Base-by-base conservation (phyloP, 2,329 filamentous ascomycete species). In the Fonsecaea pugnacius region DNA sequence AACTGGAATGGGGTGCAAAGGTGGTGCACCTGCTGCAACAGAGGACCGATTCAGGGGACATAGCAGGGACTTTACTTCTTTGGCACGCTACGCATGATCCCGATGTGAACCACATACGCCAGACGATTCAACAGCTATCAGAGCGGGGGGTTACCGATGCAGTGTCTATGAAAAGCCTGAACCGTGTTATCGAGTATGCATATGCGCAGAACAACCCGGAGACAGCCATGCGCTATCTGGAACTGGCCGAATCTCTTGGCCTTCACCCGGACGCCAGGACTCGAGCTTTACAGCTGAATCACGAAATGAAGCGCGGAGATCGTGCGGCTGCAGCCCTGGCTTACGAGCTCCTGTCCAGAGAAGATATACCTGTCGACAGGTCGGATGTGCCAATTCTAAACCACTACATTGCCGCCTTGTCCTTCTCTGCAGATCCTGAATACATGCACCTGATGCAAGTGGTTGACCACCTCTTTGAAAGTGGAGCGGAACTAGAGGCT, bases 61-160 rank as follows among this genome's bases (percentile, higher is more conserved):
- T 68, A 35, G 63, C 67, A 9, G 89, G 95, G 72, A 83, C 88
- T 12, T 80, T 91, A 12, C 84, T 95, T 50, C 85, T 91, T 58
- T 93, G 90, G 87, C 89, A 91, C 33, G 87, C 90, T 12, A 83
- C 89, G 7, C 85, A 87, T 60, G 90, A 88, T 21, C 90, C 89
- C 73, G 86, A 87, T 1, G 85, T 90, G 1, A 86, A 91, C 75
- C 87, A 91, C 73, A 83, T 93, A 65, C 84, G 86, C 61, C 85
- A 87, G 69, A 92, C 93, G 86, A 85, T 95, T 64, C 80, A 85
- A 50, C 82, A 88, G 21, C 89, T 92, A 83, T 76, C 80, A n/a
- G 80, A 65, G 75, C 83, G 62, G 74, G 80, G 62, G 16, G 61
- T 76, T 35, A 77, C 78, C 16, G 70, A 83, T 2, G 76, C 80